A percentile compares a stretch with the other conserved stretches of the same genome.
These are phyloP conservation scores for Fusarium newnesense DNA, from an alignment of 2,329 filamentous ascomycete genomes.

Conservation along the genomic window DNA sequence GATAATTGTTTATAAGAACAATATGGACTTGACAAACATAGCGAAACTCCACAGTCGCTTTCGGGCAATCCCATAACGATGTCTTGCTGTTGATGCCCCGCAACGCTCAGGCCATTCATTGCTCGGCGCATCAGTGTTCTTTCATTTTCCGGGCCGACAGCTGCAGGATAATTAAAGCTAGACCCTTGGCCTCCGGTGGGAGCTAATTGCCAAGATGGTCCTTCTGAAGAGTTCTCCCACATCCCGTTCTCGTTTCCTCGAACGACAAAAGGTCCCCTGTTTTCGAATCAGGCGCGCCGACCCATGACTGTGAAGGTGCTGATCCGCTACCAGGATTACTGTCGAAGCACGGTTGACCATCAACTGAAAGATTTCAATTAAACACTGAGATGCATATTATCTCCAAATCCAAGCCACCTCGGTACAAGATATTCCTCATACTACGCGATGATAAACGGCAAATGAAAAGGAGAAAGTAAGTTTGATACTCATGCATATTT, in stretches of 20 bases:
- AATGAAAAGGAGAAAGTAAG: too few relatives aligned
- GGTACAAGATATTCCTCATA: too few relatives aligned
- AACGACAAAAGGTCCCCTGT: not conserved
- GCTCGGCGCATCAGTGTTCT: too few relatives aligned
- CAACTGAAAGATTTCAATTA: too few relatives aligned
- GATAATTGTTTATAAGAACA: not conserved
- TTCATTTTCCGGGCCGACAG: not conserved
- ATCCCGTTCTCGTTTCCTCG: not conserved
- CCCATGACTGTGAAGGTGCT: accelerated
- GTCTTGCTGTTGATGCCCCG: accelerated
- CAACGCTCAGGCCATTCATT: not conserved
- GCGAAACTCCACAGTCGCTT: accelerated
- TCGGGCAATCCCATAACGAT: not conserved
- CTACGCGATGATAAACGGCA: too few relatives aligned
- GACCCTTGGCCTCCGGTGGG: not conserved
- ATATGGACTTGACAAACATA: accelerated
- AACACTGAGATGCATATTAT: too few relatives aligned
- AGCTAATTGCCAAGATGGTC: not conserved
- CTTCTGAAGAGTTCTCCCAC: not conserved
- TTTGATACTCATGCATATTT: too few relatives aligned
- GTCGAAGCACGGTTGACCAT: too few relatives aligned
- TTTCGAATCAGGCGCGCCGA: not conserved
- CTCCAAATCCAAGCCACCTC: too few relatives aligned
- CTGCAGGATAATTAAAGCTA: accelerated
- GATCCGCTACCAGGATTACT: too few relatives aligned